Conservation (phyloP, 2,329 filamentous ascomycete species). For the Ophiostoma quercus region DNA sequence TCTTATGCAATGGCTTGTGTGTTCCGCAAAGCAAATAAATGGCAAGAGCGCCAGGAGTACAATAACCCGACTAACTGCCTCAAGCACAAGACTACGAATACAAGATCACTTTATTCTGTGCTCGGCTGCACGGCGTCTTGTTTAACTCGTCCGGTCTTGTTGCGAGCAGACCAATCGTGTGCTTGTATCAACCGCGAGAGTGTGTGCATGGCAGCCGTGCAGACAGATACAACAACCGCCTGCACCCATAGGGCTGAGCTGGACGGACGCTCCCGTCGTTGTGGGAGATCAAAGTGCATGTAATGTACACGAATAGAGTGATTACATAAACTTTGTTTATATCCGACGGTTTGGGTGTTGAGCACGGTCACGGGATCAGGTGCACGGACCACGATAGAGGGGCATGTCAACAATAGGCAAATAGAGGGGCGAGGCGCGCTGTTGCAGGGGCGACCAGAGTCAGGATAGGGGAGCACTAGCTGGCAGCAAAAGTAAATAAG, state of each 20-base stretch:
- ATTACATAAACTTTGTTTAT: background rate
- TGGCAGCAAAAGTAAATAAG: background rate
- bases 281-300: background rate
- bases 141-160: background rate
- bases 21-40: no score
- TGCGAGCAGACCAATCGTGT: background rate
- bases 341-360: background rate
- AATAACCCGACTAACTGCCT: no score
- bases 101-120: background rate
- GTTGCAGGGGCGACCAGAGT: slow-evolving; percentile 21
- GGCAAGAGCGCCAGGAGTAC: no score
- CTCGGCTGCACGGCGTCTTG: background rate
- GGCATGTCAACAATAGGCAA: slow-evolving; percentile 9
- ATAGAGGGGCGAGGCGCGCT: slow-evolving; percentile 10
- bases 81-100: background rate
- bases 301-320: background rate
- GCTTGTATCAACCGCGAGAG: background rate
- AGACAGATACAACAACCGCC: background rate
- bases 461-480: background rate
- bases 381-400: slow-evolving; percentile 20
- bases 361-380: slow-evolving; percentile 11
- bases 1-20: no score
- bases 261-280: background rate
- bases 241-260: background rate
- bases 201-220: background rate